phyloP scores from a whole-genome alignment of 352 stramenopile species.

The Saprolegnia diclina region DNA sequence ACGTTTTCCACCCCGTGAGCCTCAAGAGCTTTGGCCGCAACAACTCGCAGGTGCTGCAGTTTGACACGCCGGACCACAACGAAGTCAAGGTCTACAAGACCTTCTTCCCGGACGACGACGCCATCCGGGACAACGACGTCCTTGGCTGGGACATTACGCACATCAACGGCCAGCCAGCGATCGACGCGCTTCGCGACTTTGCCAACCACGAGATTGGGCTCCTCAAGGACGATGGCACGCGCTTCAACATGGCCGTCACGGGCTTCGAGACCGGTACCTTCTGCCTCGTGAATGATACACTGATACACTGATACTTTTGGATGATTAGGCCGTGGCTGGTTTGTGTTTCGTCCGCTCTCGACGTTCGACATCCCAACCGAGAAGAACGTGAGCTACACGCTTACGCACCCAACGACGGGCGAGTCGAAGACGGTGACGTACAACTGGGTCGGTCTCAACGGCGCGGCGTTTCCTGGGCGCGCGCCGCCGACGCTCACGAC shows the following conservation, averaged over 20 bases:
- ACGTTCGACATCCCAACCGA: conserved; percentile 18
- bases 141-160: conserved; percentile 18
- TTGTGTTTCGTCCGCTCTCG: conserved; percentile 24
- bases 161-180: conserved; percentile 18
- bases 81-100: conserved; percentile 21
- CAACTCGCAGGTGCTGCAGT: conserved; percentile 13
- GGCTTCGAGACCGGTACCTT: conserved; percentile 20
- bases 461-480: conserved; percentile 16
- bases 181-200: conserved; percentile 19
- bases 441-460: conserved; percentile 24
- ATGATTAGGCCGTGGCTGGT: conserved; percentile 10
- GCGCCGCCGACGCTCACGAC: neutral
- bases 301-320: neutral
- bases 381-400: conserved; percentile 10
- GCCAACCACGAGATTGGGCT: conserved; percentile 18
- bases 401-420: conserved; percentile 11
- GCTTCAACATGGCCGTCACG: conserved; percentile 26
- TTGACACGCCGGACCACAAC: conserved; percentile 7
- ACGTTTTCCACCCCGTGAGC: conserved; percentile 18
- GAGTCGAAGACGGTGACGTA: conserved; percentile 13
- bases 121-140: conserved; percentile 10
- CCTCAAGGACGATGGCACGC: conserved; percentile 23
- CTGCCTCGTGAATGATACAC: neutral
- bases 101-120: conserved; percentile 3
- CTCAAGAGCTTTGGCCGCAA: conserved; percentile 15